phyloP scores from a whole-genome alignment of 1,284 basidiomycete species.

The Rhodotorula sp. region DNA sequence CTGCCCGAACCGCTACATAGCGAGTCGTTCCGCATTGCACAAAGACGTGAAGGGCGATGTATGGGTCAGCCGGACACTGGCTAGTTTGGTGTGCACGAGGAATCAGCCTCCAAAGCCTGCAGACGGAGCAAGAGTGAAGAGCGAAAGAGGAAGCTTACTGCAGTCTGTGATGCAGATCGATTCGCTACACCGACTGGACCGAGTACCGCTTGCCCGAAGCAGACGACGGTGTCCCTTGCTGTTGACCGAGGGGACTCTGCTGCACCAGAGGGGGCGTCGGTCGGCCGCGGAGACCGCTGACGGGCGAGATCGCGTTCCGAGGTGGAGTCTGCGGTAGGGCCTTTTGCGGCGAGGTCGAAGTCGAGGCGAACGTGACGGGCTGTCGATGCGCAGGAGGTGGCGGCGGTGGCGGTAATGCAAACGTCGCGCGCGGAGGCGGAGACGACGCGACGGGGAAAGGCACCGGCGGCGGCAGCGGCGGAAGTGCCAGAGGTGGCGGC shows the following conservation, averaged over 20 bases:
- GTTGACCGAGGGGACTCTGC: background rate
- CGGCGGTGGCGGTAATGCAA: background rate
- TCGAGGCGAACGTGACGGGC: background rate
- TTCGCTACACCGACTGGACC: background rate
- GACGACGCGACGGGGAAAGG: background rate
- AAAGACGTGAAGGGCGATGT: too few species aligned
- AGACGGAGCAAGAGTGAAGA: too few species aligned
- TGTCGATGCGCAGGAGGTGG: background rate
- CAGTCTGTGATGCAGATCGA: too few species aligned
- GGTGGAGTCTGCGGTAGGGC: background rate
- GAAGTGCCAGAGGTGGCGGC: too few species aligned
- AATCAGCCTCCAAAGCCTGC: too few species aligned
- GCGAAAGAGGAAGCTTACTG: too few species aligned
- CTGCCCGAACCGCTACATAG: too few species aligned
- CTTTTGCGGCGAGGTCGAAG: background rate
- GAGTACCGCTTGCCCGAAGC: background rate
- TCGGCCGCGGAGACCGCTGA: background rate
- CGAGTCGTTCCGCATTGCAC: too few species aligned
- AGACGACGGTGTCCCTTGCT: background rate
- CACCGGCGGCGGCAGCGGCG: too few species aligned
- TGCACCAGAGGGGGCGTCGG: background rate
- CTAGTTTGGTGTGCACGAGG: too few species aligned
- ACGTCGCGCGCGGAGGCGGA: background rate
- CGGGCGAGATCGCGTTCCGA: background rate
- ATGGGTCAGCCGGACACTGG: too few species aligned